Conservation (phyloP, 352 stramenopile genomes). For the Phytophthora sansomeana region DNA sequence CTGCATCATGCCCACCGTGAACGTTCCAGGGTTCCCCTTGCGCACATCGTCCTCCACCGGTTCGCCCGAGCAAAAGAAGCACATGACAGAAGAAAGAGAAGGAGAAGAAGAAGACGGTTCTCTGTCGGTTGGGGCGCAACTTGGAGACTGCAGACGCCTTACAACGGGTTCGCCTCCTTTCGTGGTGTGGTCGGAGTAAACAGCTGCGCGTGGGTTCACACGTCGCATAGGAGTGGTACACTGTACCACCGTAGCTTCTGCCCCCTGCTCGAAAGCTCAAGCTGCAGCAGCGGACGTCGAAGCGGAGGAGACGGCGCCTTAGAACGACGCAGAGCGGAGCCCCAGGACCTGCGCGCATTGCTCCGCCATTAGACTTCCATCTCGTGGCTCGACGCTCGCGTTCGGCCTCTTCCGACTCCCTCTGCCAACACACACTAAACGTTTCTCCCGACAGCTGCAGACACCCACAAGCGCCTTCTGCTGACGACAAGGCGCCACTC, state of each 20-base stretch:
- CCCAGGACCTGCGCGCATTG: no score
- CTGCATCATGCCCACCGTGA: conserved; percentile 91
- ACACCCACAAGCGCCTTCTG: no score
- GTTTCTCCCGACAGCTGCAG: conserved; percentile 3
- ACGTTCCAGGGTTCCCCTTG: conserved; percentile 74
- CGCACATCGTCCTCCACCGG: conserved; percentile 74
- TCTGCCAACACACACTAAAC: conserved; percentile 23
- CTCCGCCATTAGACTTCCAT: no score
- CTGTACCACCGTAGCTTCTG: conserved; percentile 26
- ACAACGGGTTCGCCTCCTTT: no score
- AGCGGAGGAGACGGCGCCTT: no score
- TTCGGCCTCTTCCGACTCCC: conserved; percentile 10
- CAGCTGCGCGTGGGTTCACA: conserved; percentile 25
- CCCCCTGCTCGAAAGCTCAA: conserved; percentile 29
- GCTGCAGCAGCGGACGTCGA: no score
- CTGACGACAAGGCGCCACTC: no score
- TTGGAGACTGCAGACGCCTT: conserved; percentile 8
- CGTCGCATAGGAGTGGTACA: conserved; percentile 23
- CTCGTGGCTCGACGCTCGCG: not conserved
- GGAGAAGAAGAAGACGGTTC: not conserved
- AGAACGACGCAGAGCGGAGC: no score
- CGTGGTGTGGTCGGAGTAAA: not conserved
- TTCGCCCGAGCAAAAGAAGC: conserved; percentile 72
- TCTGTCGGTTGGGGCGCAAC: conserved; percentile 4
- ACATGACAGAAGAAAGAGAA: conserved; percentile 44